Evolutionary conservation across 2,329 filamentous ascomycete species (phyloP), one percentile per base, ranked within the genome.

Genomic region (Lasiodiplodia sp.): DNA sequence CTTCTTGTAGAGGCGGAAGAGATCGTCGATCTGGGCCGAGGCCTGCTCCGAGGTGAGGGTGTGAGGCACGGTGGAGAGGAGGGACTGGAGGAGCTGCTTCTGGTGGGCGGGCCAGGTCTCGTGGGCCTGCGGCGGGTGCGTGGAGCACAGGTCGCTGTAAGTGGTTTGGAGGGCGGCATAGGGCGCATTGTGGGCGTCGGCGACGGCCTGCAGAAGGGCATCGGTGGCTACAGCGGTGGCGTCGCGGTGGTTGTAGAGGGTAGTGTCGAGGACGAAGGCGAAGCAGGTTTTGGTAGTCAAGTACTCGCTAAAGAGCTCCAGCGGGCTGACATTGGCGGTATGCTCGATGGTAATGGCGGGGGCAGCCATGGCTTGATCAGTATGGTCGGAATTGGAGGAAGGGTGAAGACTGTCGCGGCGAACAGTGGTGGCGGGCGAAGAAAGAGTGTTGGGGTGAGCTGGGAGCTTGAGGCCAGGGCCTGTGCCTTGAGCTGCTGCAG

Each of bases 1-100:
- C 51, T 68, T 64, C 67, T 68, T 68, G 58, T 56, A 68, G 49
- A 57, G 38, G 58, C 67, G 67, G 67, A 68, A 63, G 37, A 53
- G 38, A 25, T 53, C 49, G n/a, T 63, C 51, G 49, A 64, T 38
- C 21, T 53, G 21, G 16, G n/a, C 57, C 25, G 31, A 49, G 49
- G 16, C 47, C 47, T 47, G 31, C 3, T 23, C 10, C 4, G 25
- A 11, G 23, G 47, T 28, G 25, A 52, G 40, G 37, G 25, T 25
- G 63, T 56, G 63, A 18, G 14, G 28, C n/a, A 10, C 11, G n/a
- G 28, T 16, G 31, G 60, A 21, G 44, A 68, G 31, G 7, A 56
- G 34, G 10, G 37, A 21, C 37, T 38, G 31, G 51, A 64, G 56
- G 23, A 63, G 49, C 49, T 64, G 18, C 49, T 63, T 64, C 4